A percentile compares a stretch with the other conserved stretches of the same genome.
Evolutionary conservation across 768 basidiomycete species (phyloP).

Genomic region (Amanita jacksonii): DNA sequence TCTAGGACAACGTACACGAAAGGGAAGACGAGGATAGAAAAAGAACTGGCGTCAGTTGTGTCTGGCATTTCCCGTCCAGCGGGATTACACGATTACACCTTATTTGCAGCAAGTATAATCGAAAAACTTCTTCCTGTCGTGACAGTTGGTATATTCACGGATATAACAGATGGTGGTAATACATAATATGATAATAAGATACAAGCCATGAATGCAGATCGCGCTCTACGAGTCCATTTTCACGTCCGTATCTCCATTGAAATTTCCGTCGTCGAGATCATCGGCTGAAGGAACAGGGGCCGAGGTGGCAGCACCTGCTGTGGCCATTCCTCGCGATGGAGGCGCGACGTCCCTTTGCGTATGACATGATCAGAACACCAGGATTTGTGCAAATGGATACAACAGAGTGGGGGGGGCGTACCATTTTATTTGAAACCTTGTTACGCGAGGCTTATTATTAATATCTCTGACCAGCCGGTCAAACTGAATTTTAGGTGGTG

Average conservation of each 20-base stretch:
- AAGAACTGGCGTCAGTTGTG: too few relatives aligned
- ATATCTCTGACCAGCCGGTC: conserved; percentile 81
- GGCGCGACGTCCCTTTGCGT: conserved; percentile 57
- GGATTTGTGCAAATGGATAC: too few relatives aligned
- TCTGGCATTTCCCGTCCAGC: too few relatives aligned
- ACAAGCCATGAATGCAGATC: background rate
- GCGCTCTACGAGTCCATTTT: background rate
- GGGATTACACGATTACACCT: too few relatives aligned
- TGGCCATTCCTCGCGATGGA: conserved; percentile 31
- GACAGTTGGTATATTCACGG: background rate
- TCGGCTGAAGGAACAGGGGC: conserved; percentile 70
- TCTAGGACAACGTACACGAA: too few relatives aligned
- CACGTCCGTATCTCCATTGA: background rate
- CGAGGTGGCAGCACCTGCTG: conserved; percentile 57
- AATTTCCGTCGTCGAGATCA: conserved; percentile 35
- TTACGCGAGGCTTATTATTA: conserved; percentile 87
- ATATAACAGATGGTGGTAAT: background rate
- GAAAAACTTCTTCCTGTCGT: too few relatives aligned
- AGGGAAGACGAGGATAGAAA: too few relatives aligned
- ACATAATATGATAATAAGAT: background rate
- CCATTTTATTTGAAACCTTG: conserved; percentile 88
- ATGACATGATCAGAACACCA: too few relatives aligned
- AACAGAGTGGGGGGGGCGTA: too few relatives aligned
- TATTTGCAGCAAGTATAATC: too few relatives aligned
- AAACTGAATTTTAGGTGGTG: conserved; percentile 60